These are phyloP conservation scores for Debaryomycetaceae sp. DNA, from an alignment of 1,139 yeast genomes.

Conservation along the genomic window DNA sequence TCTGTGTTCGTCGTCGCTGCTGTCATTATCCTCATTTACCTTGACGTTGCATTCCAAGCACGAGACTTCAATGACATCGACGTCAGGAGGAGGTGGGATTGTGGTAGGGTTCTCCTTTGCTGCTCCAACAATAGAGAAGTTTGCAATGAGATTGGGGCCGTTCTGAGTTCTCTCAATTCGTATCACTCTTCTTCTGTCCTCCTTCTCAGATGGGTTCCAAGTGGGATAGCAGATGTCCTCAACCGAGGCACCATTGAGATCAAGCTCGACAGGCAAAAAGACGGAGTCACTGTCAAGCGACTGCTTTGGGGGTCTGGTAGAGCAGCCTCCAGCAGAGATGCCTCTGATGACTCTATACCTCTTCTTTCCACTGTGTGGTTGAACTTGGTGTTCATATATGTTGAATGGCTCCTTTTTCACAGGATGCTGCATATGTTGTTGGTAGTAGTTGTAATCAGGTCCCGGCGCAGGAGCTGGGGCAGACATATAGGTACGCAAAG, in stretches of 20 bases:
- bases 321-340: slow-evolving; percentile 55
- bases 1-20: slow-evolving; percentile 14
- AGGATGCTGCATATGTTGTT: not conserved
- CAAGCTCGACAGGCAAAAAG: slow-evolving; percentile 46
- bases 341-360: slow-evolving; percentile 52
- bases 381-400: slow-evolving; percentile 2
- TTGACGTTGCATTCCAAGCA: slow-evolving; percentile 47
- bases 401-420: slow-evolving; percentile 4
- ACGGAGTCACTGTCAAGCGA: slow-evolving; percentile 27
- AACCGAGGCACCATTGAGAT: slow-evolving; percentile 40
- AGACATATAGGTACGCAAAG: not conserved
- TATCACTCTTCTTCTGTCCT: slow-evolving; percentile 54
- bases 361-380: slow-evolving; percentile 7
- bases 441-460: not conserved
- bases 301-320: slow-evolving; percentile 53
- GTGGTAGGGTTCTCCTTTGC: slow-evolving; percentile 47
- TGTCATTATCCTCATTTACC: slow-evolving; percentile 33
- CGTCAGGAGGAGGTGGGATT: slow-evolving; percentile 34
- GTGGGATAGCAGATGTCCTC: slow-evolving; percentile 47
- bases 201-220: slow-evolving; percentile 46
- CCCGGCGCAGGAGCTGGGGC: not conserved
- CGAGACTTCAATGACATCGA: slow-evolving; percentile 56
- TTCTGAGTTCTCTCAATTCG: slow-evolving; percentile 54
- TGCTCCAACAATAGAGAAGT: slow-evolving; percentile 50
- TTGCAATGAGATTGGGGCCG: slow-evolving; percentile 43